Percentiles rank a stretch among this genome's conserved stretches.
Conservation (phyloP, 2,329 filamentous ascomycete genomes). For the Monilinia fructigena region DNA sequence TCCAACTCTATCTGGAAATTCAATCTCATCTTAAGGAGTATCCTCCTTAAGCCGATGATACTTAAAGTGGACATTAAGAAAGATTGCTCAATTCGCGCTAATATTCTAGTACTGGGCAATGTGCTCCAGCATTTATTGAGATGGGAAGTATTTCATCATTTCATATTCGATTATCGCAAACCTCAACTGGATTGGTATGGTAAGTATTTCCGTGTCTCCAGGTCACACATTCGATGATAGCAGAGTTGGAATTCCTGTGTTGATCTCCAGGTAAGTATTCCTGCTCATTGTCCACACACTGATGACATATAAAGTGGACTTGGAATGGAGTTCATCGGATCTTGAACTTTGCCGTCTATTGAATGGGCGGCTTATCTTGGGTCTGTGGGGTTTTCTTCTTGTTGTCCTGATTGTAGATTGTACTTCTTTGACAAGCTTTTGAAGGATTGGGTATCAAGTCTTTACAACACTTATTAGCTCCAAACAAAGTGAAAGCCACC, state of each 20-base stretch:
- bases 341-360: neutral
- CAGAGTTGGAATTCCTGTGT: neutral
- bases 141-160: neutral
- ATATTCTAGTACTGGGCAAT: conserved; percentile 18
- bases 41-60: too few relatives aligned
- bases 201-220: too few relatives aligned
- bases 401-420: neutral
- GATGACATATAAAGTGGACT: neutral
- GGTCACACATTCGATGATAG: neutral
- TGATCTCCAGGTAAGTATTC: neutral
- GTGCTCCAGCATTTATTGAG: neutral
- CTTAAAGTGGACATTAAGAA: too few relatives aligned
- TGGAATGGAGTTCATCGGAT: neutral
- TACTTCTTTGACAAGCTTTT: neutral
- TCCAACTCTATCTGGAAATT: neutral
- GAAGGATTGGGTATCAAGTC: neutral
- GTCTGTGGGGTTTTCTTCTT: neutral
- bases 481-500: neutral
- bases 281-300: neutral
- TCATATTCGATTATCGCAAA: neutral
- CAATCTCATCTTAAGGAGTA: neutral
- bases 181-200: neutral
- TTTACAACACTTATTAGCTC: neutral
- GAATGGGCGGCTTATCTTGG: neutral
- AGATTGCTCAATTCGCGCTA: too few relatives aligned